Evolutionary conservation across 441 rosid genomes (phyloP).

Genomic region (Mallotus repandus): DNA sequence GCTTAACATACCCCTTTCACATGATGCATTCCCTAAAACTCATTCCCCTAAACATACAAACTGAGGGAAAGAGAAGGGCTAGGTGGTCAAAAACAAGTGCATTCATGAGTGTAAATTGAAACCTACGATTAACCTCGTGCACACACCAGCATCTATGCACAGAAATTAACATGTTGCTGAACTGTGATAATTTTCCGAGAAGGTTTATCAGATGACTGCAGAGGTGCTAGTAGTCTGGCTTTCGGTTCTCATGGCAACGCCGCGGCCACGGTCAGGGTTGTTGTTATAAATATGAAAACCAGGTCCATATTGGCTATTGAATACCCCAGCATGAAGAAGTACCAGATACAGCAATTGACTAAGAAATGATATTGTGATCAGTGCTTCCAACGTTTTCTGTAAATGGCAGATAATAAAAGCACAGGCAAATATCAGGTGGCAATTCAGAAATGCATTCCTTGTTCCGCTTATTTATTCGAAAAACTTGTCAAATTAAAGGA

Average conservation of each 20-base stretch:
- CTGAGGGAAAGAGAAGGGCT: too few relatives aligned
- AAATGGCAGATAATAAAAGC: neutral
- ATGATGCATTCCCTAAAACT: too few relatives aligned
- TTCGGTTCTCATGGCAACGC: neutral
- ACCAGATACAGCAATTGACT: constrained; percentile 32
- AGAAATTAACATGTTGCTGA: neutral
- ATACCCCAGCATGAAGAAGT: constrained; percentile 28
- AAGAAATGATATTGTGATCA: constrained; percentile 24
- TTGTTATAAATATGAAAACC: neutral
- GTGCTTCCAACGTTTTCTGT: constrained; percentile 43
- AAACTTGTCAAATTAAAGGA: too few relatives aligned
- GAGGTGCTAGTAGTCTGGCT: neutral
- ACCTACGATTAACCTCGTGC: neutral
- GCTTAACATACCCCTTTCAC: too few relatives aligned
- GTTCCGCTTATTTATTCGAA: too few relatives aligned
- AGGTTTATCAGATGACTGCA: neutral
- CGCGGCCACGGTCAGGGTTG: neutral
- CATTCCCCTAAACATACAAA: too few relatives aligned
- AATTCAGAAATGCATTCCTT: too few relatives aligned
- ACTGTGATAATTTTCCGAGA: too few relatives aligned
- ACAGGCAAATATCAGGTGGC: neutral
- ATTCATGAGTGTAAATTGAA: neutral
- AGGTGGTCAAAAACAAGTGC: too few relatives aligned
- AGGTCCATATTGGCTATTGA: constrained; percentile 18
- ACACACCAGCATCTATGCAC: neutral